phyloP scores from a whole-genome alignment of 2,329 filamentous ascomycete species.

The Fusarium duplospermum region DNA sequence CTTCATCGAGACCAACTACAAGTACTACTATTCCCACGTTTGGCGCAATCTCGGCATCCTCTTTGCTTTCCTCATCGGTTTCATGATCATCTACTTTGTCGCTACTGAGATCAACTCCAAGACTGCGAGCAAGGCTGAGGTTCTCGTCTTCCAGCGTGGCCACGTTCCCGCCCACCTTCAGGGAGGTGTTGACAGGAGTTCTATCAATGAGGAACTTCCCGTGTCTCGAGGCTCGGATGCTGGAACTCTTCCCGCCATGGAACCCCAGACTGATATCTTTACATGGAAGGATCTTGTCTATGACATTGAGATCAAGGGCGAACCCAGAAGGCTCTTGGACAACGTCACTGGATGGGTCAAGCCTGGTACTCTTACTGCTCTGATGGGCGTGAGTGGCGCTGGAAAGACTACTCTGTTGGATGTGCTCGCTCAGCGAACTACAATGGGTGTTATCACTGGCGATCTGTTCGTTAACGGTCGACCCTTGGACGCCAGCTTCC shows the following conservation, averaged over 20 bases:
- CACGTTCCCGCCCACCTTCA: neutral
- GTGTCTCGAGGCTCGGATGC: neutral
- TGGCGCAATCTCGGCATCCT: slow-evolving; percentile 56
- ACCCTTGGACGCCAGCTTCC: slow-evolving; percentile 67
- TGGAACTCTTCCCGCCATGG: neutral
- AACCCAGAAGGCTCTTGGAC: slow-evolving; percentile 78
- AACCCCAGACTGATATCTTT: neutral
- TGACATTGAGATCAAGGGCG: slow-evolving; percentile 78
- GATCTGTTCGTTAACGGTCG: slow-evolving; percentile 74
- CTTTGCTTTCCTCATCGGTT: neutral
- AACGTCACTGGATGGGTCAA: slow-evolving; percentile 90
- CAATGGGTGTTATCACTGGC: slow-evolving; percentile 72
- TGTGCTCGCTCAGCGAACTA: slow-evolving; percentile 61
- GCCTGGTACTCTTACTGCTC: slow-evolving; percentile 85
- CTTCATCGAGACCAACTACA: slow-evolving; percentile 63
- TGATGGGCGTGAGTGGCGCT: slow-evolving; percentile 71
- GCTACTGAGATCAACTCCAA: neutral
- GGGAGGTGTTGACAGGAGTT: neutral
- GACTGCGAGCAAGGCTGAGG: neutral
- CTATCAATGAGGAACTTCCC: neutral
- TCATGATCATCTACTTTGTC: neutral
- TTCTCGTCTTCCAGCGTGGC: neutral
- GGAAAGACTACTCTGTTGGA: slow-evolving; percentile 59
- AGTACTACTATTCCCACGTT: slow-evolving; percentile 63
- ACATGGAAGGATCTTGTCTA: slow-evolving; percentile 63